A percentile compares a stretch with the other conserved stretches of the same genome.
These are phyloP conservation scores for Claviceps sp. DNA, from an alignment of 2,329 filamentous ascomycete species.

Conservation along the genomic window DNA sequence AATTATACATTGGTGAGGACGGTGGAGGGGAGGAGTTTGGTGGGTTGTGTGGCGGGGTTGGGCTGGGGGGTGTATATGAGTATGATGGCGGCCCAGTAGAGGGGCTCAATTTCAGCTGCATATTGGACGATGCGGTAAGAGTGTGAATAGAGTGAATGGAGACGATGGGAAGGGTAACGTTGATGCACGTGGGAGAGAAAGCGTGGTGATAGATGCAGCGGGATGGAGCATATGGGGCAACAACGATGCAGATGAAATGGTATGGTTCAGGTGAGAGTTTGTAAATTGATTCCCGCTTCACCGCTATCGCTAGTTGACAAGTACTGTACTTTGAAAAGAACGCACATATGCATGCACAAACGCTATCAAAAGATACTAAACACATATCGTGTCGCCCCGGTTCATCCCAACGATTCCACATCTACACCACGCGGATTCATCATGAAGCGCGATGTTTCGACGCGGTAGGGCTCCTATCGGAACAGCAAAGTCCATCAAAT, in stretches of 20 bases:
- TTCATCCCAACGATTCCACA: background rate
- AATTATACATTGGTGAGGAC: conserved; percentile 58
- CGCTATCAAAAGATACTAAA: background rate
- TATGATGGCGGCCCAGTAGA: conserved; percentile 31
- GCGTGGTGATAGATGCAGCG: background rate
- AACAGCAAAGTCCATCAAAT: background rate
- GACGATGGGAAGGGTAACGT: background rate
- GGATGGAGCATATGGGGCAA: too few relatives aligned
- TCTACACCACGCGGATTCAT: background rate
- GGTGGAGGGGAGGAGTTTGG: conserved; percentile 55
- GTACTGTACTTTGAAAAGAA: background rate
- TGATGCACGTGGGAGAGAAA: background rate
- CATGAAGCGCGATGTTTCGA: background rate
- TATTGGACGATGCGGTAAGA: background rate
- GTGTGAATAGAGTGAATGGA: background rate
- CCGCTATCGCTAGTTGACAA: background rate
- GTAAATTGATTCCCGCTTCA: background rate
- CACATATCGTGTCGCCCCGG: background rate
- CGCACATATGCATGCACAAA: background rate
- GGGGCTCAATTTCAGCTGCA: background rate
- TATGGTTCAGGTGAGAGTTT: background rate
- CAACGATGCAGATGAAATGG: background rate
- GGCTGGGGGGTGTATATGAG: conserved; percentile 67
- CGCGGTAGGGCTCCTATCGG: background rate
- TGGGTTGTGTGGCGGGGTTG: conserved; percentile 59